Evolutionary conservation across 2,329 filamentous ascomycete genomes (phyloP).

Genomic region (Scytalidium sp.): DNA sequence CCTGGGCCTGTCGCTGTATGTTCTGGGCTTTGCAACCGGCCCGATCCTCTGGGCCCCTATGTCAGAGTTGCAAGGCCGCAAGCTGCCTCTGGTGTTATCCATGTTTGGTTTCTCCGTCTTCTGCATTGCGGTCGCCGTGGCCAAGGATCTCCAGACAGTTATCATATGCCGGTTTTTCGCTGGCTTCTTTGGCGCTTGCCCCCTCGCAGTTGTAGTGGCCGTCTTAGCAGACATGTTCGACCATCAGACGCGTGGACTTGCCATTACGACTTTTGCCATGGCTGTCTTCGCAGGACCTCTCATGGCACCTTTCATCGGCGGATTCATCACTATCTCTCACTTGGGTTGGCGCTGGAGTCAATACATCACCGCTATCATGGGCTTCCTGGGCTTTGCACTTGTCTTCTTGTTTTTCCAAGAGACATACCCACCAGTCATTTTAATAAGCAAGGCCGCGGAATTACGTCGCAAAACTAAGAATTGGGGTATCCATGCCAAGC

Average conservation of each 20-base stretch:
- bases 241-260: constrained; percentile 5
- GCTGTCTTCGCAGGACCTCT: constrained; percentile 7
- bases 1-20: constrained; percentile 36
- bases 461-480: constrained; percentile 23
- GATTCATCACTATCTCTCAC: constrained; percentile 56
- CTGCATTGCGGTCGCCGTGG: constrained; percentile 32
- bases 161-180: constrained; percentile 18
- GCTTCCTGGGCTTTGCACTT: constrained; percentile 27
- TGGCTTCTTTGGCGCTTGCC: constrained; percentile 19
- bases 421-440: constrained; percentile 33
- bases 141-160: constrained; percentile 19
- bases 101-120: constrained; percentile 33
- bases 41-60: constrained; percentile 19
- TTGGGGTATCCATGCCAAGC: constrained; percentile 23
- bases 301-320: constrained; percentile 35
- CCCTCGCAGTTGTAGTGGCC: constrained; percentile 23
- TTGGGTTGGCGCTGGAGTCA: constrained; percentile 62
- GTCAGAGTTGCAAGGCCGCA: constrained; percentile 8
- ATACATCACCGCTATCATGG: constrained; percentile 24
- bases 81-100: constrained; percentile 35
- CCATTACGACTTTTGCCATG: constrained; percentile 4
- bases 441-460: constrained; percentile 21
- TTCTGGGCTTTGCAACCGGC: constrained; percentile 39
- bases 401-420: constrained; percentile 29
- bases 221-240: constrained; percentile 19